Evolutionary conservation across 2,329 filamentous ascomycete species (phyloP).

Genomic region (Colletotrichum euphorbiae): DNA sequence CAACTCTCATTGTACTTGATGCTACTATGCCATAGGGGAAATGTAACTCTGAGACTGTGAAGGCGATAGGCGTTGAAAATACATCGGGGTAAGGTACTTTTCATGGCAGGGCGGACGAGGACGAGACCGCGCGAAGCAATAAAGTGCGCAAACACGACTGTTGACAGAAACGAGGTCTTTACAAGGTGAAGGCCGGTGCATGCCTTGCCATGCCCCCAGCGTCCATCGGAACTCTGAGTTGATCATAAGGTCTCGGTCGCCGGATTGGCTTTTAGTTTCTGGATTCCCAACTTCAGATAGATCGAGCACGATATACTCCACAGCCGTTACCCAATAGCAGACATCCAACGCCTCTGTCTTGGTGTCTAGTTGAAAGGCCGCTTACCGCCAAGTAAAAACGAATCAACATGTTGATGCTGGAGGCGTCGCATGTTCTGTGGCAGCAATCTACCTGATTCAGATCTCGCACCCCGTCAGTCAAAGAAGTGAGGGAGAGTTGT

Average conservation of each 20-base stretch:
- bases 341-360: neutral
- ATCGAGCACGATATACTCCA: neutral
- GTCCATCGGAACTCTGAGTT: constrained; percentile 12
- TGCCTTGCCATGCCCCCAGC: constrained; percentile 16
- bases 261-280: constrained; percentile 5
- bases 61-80: neutral
- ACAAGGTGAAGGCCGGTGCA: neutral
- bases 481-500: neutral
- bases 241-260: constrained; percentile 11
- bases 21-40: neutral
- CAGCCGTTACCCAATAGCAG: neutral
- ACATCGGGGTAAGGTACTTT: constrained; percentile 2
- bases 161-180: constrained; percentile 11
- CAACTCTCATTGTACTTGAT: neutral
- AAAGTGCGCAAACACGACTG: neutral
- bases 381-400: neutral
- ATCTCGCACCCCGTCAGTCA: constrained; percentile 6
- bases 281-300: constrained; percentile 5
- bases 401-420: neutral
- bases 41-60: neutral
- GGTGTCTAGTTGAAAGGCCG: neutral
- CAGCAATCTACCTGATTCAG: constrained; percentile 13
- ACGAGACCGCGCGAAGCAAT: neutral
- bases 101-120: constrained; percentile 5
- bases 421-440: constrained; percentile 8